Percentiles rank a stretch among this genome's conserved stretches.
phyloP scores from a whole-genome alignment of 495 filamentous ascomycete genomes.

The Hypomontagnella submonticulosa region DNA sequence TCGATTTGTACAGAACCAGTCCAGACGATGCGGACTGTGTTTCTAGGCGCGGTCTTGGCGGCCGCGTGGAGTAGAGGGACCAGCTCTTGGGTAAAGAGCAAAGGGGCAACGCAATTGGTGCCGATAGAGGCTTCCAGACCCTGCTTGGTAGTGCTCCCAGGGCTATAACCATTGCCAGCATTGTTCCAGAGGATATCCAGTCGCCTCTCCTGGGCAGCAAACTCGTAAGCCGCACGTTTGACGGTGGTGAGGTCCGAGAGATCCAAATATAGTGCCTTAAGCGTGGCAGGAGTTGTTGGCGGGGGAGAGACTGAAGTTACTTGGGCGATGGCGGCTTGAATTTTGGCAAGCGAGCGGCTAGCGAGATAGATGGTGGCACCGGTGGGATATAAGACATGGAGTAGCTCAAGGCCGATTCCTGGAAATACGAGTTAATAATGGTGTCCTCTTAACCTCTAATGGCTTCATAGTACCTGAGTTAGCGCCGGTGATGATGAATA shows the following conservation, averaged over 20 bases:
- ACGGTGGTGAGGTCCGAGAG: constrained; percentile 62
- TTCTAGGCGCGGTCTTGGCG: not conserved
- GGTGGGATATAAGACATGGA: constrained; percentile 50
- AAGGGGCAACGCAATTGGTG: constrained; percentile 49
- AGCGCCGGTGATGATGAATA: constrained; percentile 53
- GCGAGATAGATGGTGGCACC: constrained; percentile 54
- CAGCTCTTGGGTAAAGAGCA: constrained; percentile 54
- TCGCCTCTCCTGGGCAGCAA: constrained; percentile 52
- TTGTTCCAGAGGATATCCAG: constrained; percentile 68
- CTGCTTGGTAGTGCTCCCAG: constrained; percentile 44
- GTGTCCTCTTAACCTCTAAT: too few relatives aligned
- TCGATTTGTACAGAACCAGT: constrained; percentile 43
- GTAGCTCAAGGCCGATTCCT: constrained; percentile 51
- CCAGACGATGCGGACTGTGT: constrained; percentile 29
- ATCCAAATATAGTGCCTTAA: constrained; percentile 53
- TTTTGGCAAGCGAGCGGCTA: constrained; percentile 38
- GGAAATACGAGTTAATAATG: too few relatives aligned
- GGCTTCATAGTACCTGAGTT: constrained; percentile 48
- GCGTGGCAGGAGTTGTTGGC: not conserved
- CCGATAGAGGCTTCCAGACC: constrained; percentile 49
- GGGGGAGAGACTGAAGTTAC: not conserved
- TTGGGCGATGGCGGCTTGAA: too few relatives aligned
- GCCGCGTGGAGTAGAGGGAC: constrained; percentile 50
- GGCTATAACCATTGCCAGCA: constrained; percentile 56
- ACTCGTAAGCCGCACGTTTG: constrained; percentile 52